A percentile compares a stretch with the other conserved stretches of the same genome.
Conservation (phyloP, 306 rosid species). For the Lithocarpus polystachyus region DNA sequence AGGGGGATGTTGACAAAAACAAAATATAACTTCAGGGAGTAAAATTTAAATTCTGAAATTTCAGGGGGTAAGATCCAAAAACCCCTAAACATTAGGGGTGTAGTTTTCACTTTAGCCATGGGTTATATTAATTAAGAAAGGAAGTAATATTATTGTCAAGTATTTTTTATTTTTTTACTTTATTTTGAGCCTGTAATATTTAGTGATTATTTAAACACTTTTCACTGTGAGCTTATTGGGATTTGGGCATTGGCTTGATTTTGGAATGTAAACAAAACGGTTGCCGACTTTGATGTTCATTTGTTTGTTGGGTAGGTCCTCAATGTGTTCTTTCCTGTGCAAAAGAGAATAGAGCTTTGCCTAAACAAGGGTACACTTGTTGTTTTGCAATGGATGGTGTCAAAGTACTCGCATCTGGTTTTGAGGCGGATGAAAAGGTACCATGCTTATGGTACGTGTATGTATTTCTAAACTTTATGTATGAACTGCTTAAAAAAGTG, state of each 20-base stretch:
- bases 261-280: conserved; percentile 5
- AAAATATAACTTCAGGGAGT: too few relatives aligned
- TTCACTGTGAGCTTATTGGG: background rate
- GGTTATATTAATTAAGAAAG: background rate
- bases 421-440: conserved; percentile 78
- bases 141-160: background rate
- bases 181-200: background rate
- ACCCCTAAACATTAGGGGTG: too few relatives aligned
- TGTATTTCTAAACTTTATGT: background rate
- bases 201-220: conserved; percentile 1
- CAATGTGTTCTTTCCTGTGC: conserved; percentile 83
- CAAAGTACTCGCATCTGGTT: conserved; percentile 90
- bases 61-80: too few relatives aligned
- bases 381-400: conserved; percentile 95
- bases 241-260: conserved; percentile 3
- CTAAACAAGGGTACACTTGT: conserved; percentile 78
- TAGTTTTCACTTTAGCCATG: background rate
- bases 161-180: background rate
- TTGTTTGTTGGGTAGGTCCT: conserved; percentile 61
- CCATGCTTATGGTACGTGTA: conserved; percentile 18
- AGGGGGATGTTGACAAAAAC: too few relatives aligned
- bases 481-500: background rate
- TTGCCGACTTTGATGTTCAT: conserved; percentile 12
- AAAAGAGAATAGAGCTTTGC: conserved; percentile 57
- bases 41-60: too few relatives aligned